A percentile compares a stretch with the other conserved stretches of the same genome.
Evolutionary conservation across 1,284 basidiomycete genomes (phyloP).

Genomic region (Puccinia hordei): DNA sequence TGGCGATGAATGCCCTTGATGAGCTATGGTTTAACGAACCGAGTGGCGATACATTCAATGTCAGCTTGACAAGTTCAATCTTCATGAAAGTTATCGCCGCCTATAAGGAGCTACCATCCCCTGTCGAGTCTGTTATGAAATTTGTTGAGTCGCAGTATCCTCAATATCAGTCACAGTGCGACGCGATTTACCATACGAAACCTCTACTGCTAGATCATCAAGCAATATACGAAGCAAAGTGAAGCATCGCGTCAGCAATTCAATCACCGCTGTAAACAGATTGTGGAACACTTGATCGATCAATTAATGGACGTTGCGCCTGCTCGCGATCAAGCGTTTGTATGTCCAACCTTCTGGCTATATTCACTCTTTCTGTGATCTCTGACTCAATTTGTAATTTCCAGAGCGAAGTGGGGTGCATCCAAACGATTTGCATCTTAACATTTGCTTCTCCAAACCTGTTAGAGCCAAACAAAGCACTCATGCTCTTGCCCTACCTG

Average conservation of each 20-base stretch:
- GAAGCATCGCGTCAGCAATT: conserved; percentile 29
- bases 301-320: conserved; percentile 46
- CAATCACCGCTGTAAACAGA: conserved; percentile 38
- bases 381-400: conserved; percentile 15
- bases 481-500: conserved; percentile 79
- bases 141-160: conserved; percentile 33
- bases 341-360: conserved; percentile 44
- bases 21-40: conserved; percentile 75
- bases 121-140: conserved; percentile 49
- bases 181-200: not conserved
- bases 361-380: not conserved
- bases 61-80: conserved; percentile 27
- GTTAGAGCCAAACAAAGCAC: conserved; percentile 76
- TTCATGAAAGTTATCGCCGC: conserved; percentile 36
- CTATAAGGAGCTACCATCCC: conserved; percentile 37
- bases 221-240: conserved; percentile 23
- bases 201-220: conserved; percentile 27
- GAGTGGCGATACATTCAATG: not conserved
- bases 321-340: conserved; percentile 53
- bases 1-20: conserved; percentile 81
- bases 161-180: not conserved
- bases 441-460: conserved; percentile 76
- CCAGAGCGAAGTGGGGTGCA: conserved; percentile 76
- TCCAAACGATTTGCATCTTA: conserved; percentile 80
- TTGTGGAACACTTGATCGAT: conserved; percentile 49